These are phyloP conservation scores for Leersia perrieri DNA, from an alignment of 176 grass and related monocot species.

Conservation along the genomic window DNA sequence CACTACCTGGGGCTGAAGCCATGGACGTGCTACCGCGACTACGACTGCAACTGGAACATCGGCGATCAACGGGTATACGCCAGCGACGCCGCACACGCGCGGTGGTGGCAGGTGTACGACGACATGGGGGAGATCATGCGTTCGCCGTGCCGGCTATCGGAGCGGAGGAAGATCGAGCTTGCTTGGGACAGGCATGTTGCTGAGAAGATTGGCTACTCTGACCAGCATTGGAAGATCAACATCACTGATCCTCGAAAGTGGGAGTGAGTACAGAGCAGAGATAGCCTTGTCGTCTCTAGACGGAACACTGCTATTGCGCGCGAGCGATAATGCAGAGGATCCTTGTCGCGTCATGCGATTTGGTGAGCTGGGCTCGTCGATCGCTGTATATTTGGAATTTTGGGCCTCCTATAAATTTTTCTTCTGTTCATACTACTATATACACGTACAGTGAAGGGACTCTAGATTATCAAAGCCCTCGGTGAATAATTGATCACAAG, in stretches of 20 bases:
- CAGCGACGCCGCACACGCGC: slow-evolving; percentile 63
- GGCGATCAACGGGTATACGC: slow-evolving; percentile 67
- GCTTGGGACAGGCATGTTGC: slow-evolving; percentile 60
- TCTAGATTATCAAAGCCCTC: not conserved
- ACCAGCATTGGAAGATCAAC: slow-evolving; percentile 81
- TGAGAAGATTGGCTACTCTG: slow-evolving; percentile 37
- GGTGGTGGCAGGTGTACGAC: slow-evolving; percentile 90
- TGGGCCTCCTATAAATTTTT: not conserved
- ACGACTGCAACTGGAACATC: slow-evolving; percentile 95
- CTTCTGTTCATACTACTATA: not conserved
- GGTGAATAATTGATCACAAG: not conserved
- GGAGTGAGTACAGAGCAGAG: slow-evolving; percentile 25
- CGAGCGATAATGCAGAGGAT: too few species aligned
- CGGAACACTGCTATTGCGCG: too few species aligned
- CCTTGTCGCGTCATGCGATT: too few species aligned
- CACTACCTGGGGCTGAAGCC: slow-evolving; percentile 95
- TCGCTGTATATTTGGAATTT: slow-evolving; percentile 31
- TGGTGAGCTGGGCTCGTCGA: too few species aligned
- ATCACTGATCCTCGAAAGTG: slow-evolving; percentile 72
- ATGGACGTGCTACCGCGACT: slow-evolving; percentile 81
- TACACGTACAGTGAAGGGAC: not conserved
- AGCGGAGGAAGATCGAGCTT: slow-evolving; percentile 60
- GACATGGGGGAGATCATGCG: slow-evolving; percentile 62
- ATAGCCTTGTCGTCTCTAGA: not conserved
- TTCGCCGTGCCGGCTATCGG: slow-evolving; percentile 52